phyloP scores from a whole-genome alignment of 2,329 filamentous ascomycete species.

The Pseudogymnoascus sp. region DNA sequence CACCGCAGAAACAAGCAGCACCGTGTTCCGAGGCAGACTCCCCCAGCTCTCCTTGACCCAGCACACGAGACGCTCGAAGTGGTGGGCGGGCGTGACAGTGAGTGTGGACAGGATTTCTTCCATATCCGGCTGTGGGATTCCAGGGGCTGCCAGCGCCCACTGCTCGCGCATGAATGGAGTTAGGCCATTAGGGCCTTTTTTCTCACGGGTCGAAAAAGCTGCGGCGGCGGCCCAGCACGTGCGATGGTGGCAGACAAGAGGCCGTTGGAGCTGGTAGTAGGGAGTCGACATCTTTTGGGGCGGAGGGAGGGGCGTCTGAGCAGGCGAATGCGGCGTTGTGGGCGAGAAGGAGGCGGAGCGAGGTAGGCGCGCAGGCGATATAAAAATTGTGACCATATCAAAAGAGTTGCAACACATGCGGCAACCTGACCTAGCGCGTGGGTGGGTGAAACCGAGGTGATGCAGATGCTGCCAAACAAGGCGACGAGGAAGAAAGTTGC shows the following conservation, averaged over 20 bases:
- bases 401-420: neutral
- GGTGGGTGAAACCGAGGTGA: too few relatives aligned
- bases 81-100: neutral
- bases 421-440: too few relatives aligned
- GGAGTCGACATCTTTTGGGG: neutral
- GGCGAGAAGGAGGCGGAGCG: neutral
- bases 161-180: neutral
- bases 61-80: neutral
- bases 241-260: neutral
- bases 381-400: neutral
- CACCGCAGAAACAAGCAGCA: neutral
- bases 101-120: neutral
- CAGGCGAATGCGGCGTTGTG: neutral
- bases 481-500: too few relatives aligned
- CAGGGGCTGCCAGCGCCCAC: neutral
- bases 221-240: neutral
- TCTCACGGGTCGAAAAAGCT: neutral
- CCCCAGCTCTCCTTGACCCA: neutral
- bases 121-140: neutral
- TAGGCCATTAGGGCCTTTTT: neutral
- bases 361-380: neutral
- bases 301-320: neutral
- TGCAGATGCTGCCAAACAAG: too few relatives aligned
- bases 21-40: neutral
- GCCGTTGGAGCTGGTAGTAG: neutral